Evolutionary conservation across 352 stramenopile species (phyloP).

Genomic region (Phytophthora kernoviae): DNA sequence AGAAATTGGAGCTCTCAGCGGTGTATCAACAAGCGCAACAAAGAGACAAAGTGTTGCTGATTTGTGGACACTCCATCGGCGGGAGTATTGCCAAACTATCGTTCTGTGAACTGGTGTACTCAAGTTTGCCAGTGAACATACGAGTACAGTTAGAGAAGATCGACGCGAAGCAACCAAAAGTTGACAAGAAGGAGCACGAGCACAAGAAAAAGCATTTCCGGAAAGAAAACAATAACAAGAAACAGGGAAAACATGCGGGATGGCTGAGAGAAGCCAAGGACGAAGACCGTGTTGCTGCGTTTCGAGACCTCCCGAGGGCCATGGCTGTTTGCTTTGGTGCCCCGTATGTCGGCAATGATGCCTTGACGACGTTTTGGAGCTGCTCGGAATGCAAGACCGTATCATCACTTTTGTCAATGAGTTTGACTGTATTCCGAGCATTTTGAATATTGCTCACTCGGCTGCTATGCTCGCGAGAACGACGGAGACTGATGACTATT

Average conservation of each 20-base stretch:
- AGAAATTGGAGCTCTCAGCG: slow-evolving; percentile 56
- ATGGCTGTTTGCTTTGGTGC: slow-evolving; percentile 76
- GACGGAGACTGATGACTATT: slow-evolving; percentile 76
- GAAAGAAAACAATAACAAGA: slow-evolving; percentile 32
- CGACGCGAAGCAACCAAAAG: slow-evolving; percentile 49
- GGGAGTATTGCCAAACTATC: slow-evolving; percentile 81
- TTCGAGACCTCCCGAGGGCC: slow-evolving; percentile 37
- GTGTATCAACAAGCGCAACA: slow-evolving; percentile 52
- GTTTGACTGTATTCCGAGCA: slow-evolving; percentile 80
- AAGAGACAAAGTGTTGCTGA: slow-evolving; percentile 63
- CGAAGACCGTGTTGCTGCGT: slow-evolving; percentile 18
- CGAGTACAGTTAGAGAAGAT: slow-evolving; percentile 52
- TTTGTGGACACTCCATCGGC: slow-evolving; percentile 83
- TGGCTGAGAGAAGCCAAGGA: slow-evolving; percentile 26
- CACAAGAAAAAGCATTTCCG: slow-evolving; percentile 24
- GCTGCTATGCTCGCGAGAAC: slow-evolving; percentile 78
- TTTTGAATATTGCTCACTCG: slow-evolving; percentile 82
- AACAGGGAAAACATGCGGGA: slow-evolving; percentile 6
- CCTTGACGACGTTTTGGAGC: slow-evolving; percentile 53
- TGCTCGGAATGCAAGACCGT: slow-evolving; percentile 46
- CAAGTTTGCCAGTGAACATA: slow-evolving; percentile 53
- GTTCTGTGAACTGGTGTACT: slow-evolving; percentile 77
- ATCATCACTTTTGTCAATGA: slow-evolving; percentile 86
- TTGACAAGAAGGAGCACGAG: slow-evolving; percentile 27
- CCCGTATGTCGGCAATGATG: slow-evolving; percentile 64